These are phyloP conservation scores for Rhynchospora breviuscula DNA, from an alignment of 176 grass and related monocot genomes.

Conservation along the genomic window DNA sequence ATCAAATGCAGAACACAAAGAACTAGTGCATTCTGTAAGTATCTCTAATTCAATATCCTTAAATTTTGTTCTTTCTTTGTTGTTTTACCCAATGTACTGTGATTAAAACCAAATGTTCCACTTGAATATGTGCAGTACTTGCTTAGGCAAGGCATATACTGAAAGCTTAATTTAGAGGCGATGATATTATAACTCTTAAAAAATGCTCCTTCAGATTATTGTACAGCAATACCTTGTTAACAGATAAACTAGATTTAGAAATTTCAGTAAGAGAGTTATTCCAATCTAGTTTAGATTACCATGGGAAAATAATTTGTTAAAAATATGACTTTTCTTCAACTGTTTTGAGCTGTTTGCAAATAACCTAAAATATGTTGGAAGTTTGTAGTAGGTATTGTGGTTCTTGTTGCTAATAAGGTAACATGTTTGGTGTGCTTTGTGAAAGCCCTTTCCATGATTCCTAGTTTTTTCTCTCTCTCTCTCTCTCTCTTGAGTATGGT, in stretches of 20 bases:
- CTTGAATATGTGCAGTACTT: neutral
- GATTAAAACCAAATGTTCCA: neutral
- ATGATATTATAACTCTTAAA: neutral
- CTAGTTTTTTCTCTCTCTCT: conserved; percentile 30
- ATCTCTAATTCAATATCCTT: neutral
- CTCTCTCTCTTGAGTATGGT: neutral
- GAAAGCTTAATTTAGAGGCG: conserved; percentile 5
- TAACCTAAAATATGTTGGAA: conserved; percentile 4
- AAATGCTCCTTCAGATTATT: neutral
- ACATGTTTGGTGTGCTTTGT: neutral
- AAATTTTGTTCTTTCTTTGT: neutral
- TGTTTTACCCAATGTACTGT: neutral
- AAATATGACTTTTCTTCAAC: neutral
- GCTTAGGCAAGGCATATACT: neutral
- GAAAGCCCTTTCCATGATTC: neutral
- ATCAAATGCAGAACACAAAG: conserved; percentile 34
- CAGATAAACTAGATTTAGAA: neutral
- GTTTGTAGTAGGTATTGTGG: neutral
- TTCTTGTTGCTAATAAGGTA: neutral
- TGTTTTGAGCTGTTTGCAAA: neutral
- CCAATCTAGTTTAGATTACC: neutral
- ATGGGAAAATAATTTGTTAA: neutral
- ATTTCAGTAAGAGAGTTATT: neutral
- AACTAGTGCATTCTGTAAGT: conserved; percentile 64
- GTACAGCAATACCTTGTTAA: neutral